These are phyloP conservation scores for Eucalyptus camaldulensis DNA, from an alignment of 345 rosid genomes.

Conservation along the genomic window DNA sequence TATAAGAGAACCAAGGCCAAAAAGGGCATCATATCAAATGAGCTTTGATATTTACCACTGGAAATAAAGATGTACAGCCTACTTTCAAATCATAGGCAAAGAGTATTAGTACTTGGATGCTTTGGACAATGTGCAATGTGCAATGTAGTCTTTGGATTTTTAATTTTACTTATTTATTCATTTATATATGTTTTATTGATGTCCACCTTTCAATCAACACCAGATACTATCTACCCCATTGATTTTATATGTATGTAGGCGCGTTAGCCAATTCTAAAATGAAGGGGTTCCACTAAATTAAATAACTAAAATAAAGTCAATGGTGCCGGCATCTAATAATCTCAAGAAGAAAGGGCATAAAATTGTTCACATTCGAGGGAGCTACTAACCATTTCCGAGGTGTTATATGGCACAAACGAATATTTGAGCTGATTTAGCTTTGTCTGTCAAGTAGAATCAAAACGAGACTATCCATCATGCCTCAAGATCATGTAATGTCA, in stretches of 20 bases:
- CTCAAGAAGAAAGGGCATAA: no score
- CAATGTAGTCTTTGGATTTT: accelerated
- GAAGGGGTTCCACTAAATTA: neutral
- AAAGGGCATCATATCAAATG: neutral
- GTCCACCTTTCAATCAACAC: neutral
- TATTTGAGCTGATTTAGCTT: neutral
- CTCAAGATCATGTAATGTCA: neutral
- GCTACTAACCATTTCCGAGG: neutral
- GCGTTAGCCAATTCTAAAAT: neutral
- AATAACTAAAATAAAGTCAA: neutral
- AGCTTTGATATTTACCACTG: neutral
- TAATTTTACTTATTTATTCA: neutral
- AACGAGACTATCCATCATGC: neutral
- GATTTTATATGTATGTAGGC: no score
- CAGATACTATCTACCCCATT: neutral
- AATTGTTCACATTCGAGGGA: neutral
- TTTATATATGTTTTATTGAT: neutral
- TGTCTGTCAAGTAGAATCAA: neutral
- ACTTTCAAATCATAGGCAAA: neutral
- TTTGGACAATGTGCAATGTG: no score
- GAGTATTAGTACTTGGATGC: neutral
- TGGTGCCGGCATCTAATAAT: no score
- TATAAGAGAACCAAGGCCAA: neutral
- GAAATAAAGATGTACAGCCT: neutral
- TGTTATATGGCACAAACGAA: accelerated